A percentile compares a stretch with the other conserved stretches of the same genome.
Conservation (phyloP, 2,329 filamentous ascomycete species). For the Neoascochyta sp. region DNA sequence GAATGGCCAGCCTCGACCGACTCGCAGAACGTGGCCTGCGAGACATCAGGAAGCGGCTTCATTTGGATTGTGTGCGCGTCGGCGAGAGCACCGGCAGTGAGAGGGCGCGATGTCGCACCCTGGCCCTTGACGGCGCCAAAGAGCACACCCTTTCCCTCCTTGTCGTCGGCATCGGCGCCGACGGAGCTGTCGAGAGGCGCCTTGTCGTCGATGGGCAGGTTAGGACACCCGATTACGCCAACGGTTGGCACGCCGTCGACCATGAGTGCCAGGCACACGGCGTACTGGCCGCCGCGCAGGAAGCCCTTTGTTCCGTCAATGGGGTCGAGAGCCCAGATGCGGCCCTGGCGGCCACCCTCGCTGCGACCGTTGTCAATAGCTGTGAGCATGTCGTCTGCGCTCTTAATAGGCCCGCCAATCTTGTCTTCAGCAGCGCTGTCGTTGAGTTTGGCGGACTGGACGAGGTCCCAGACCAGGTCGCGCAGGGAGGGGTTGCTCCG, state of each 20-base stretch:
- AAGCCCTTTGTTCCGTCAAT: conserved; percentile 99
- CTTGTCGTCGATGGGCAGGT: conserved; percentile 82
- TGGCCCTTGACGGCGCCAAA: conserved; percentile 78
- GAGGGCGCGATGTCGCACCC: conserved; percentile 75
- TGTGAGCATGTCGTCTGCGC: conserved; percentile 60
- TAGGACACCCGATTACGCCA: conserved; percentile 91
- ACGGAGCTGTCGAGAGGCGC: conserved; percentile 67
- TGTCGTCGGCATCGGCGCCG: conserved; percentile 69
- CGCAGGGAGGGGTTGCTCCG: conserved; percentile 66
- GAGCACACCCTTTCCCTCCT: conserved; percentile 75
- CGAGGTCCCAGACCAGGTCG: conserved; percentile 78
- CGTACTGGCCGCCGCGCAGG: conserved; percentile 92
- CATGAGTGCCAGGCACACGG: conserved; percentile 87
- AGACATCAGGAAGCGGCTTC: conserved; percentile 70
- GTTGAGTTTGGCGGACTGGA: conserved; percentile 66
- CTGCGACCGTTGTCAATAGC: conserved; percentile 60
- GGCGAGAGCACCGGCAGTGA: conserved; percentile 56
- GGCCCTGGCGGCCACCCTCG: conserved; percentile 66
- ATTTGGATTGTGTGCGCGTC: conserved; percentile 67
- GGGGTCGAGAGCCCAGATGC: conserved; percentile 95
- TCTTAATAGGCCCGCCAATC: conserved; percentile 66
- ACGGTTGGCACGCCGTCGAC: conserved; percentile 92
- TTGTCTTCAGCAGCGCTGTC: conserved; percentile 62
- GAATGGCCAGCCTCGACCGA: conserved; percentile 92
- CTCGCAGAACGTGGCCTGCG: conserved; percentile 89